Evolutionary conservation across 768 basidiomycete species (phyloP).

Genomic region (Leucocoprinus leucothites): DNA sequence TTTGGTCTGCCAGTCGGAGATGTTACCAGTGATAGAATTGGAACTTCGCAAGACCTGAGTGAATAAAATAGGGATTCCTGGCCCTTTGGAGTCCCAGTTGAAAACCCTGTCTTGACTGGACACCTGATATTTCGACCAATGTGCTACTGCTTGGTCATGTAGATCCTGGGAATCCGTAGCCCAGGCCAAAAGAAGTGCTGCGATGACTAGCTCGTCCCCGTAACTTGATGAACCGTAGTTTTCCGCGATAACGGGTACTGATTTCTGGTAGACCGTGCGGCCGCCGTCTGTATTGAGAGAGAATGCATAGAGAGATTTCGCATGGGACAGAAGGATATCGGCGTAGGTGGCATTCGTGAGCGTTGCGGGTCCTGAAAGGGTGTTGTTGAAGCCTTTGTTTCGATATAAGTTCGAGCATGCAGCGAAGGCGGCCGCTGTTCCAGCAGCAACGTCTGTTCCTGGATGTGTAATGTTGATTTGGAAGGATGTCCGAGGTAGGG

Average conservation of each 20-base stretch:
- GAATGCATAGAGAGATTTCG: conserved; percentile 69
- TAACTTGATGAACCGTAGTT: conserved; percentile 74
- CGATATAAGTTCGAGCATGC: conserved; percentile 83
- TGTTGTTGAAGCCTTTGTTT: conserved; percentile 49
- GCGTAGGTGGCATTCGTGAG: conserved; percentile 76
- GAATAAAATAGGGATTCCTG: conserved; percentile 73
- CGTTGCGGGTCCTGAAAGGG: conserved; percentile 58
- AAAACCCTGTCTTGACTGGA: conserved; percentile 55
- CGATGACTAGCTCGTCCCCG: conserved; percentile 71
- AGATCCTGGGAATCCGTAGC: conserved; percentile 59
- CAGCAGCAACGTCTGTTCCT: conserved; percentile 88
- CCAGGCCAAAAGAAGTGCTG: conserved; percentile 73
- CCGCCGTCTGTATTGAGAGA: conserved; percentile 66
- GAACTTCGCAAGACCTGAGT: conserved; percentile 67
- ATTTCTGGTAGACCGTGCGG: conserved; percentile 61
- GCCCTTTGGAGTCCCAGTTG: conserved; percentile 88
- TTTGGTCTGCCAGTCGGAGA: conserved; percentile 62
- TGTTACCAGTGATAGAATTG: conserved; percentile 50
- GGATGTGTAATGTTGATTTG: conserved; percentile 77
- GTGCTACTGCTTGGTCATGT: conserved; percentile 61
- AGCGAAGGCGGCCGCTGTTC: conserved; percentile 83
- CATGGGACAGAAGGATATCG: conserved; percentile 66
- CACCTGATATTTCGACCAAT: conserved; percentile 58
- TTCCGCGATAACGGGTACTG: conserved; percentile 58
- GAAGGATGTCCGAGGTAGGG: conserved; percentile 69